These are phyloP conservation scores for Xylariaceae sp. DNA, from an alignment of 2,329 filamentous ascomycete genomes.

Conservation along the genomic window DNA sequence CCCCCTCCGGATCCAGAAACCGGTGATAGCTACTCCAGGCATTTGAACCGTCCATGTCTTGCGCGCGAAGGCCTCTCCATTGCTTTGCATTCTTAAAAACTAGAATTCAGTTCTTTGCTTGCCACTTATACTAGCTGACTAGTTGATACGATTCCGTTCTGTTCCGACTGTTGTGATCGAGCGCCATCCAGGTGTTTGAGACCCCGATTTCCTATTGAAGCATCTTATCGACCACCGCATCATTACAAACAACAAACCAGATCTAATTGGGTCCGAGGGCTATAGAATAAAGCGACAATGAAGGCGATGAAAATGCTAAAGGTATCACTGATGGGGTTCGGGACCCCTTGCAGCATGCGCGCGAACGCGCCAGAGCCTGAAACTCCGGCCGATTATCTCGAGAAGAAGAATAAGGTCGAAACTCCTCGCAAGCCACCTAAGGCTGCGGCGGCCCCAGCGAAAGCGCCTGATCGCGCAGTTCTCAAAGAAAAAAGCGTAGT, in stretches of 20 bases:
- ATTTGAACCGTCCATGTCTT: constrained; percentile 6
- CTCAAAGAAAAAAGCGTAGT: too few relatives aligned
- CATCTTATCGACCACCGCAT: not conserved
- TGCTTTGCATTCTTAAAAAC: constrained; percentile 6
- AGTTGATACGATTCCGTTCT: not conserved
- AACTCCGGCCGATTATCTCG: not conserved
- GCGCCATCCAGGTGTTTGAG: not conserved
- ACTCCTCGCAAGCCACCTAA: too few relatives aligned
- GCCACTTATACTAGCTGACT: not conserved
- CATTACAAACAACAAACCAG: not conserved
- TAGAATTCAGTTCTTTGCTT: not conserved
- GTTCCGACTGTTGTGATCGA: not conserved
- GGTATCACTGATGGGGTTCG: too few relatives aligned
- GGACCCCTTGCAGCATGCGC: not conserved
- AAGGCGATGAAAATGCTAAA: not conserved
- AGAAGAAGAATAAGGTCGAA: too few relatives aligned
- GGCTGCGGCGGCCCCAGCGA: too few relatives aligned
- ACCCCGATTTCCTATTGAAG: not conserved
- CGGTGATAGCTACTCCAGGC: not conserved
- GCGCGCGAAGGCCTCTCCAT: not conserved
- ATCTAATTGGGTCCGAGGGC: not conserved
- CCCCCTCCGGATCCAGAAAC: constrained; percentile 13
- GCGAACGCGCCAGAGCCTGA: not conserved
- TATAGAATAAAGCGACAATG: too few relatives aligned
- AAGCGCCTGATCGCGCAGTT: too few relatives aligned